phyloP scores from a whole-genome alignment of 2,329 filamentous ascomycete genomes.

The Fusarium sp. region DNA sequence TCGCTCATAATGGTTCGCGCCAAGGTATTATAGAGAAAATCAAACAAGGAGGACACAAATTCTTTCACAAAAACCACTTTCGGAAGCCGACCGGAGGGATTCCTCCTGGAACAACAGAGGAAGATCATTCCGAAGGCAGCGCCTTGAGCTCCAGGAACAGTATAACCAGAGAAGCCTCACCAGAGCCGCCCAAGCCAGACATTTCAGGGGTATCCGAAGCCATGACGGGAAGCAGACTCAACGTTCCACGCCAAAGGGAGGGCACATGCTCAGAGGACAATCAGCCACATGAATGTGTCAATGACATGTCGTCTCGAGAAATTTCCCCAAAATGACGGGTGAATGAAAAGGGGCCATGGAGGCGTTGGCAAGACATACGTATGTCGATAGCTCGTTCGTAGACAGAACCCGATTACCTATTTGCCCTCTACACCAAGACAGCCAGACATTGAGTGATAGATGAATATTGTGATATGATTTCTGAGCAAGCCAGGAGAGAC shows the following conservation, averaged over 20 bases:
- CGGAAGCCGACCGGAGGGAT: slow-evolving; percentile 29
- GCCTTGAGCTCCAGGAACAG: slow-evolving; percentile 41
- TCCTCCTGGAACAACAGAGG: not conserved
- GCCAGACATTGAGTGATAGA: not conserved
- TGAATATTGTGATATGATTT: not conserved
- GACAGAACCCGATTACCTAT: not conserved
- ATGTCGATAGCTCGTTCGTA: slow-evolving; percentile 15
- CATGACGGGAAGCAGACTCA: slow-evolving; percentile 41
- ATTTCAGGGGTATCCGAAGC: slow-evolving; percentile 44
- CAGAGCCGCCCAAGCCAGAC: slow-evolving; percentile 37
- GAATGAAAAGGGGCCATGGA: not conserved
- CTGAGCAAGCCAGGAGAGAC: not conserved
- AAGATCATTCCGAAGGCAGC: slow-evolving; percentile 3
- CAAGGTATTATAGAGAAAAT: slow-evolving; percentile 50
- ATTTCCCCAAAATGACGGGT: slow-evolving; percentile 17
- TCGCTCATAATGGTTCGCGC: slow-evolving; percentile 30
- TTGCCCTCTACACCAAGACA: not conserved
- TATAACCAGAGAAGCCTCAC: slow-evolving; percentile 32
- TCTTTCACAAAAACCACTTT: slow-evolving; percentile 45
- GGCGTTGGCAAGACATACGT: not conserved
- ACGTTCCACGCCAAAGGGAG: slow-evolving; percentile 18
- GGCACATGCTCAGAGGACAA: slow-evolving; percentile 53
- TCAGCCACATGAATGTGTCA: slow-evolving; percentile 50
- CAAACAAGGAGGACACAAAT: slow-evolving; percentile 46
- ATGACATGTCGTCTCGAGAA: slow-evolving; percentile 41